A percentile compares a stretch with the other conserved stretches of the same genome.
Evolutionary conservation across 257 asterid genomes (phyloP).

Genomic region (Marsdenia floribunda): DNA sequence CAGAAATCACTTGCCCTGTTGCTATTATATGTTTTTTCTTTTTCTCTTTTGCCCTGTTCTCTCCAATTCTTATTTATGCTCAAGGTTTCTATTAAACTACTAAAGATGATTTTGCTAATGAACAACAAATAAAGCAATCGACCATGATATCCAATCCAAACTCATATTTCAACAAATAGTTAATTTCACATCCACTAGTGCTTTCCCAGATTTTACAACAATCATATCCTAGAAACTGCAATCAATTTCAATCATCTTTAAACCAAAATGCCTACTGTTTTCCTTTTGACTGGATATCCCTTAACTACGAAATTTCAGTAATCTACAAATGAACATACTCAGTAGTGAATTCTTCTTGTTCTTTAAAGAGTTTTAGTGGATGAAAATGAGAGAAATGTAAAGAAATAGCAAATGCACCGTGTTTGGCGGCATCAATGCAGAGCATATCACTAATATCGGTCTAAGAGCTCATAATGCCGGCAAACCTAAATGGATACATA

Average conservation of each 20-base stretch:
- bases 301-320: background rate
- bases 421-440: background rate
- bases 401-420: background rate
- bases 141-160: background rate
- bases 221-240: background rate
- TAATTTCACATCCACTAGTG: background rate
- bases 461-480: background rate
- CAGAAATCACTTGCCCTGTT: background rate
- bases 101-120: background rate
- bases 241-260: background rate
- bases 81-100: background rate
- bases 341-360: background rate
- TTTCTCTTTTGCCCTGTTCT: too few species aligned
- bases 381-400: conserved; percentile 1
- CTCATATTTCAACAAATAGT: background rate
- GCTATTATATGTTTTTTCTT: background rate
- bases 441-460: background rate
- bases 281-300: background rate
- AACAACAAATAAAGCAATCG: background rate
- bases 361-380: background rate
- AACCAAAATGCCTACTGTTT: background rate
- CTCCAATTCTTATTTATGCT: too few species aligned
- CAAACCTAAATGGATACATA: background rate
- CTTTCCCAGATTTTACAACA: background rate
- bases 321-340: background rate